These are phyloP conservation scores for Alternaria ethzedia DNA, from an alignment of 2,329 filamentous ascomycete species.

Conservation along the genomic window DNA sequence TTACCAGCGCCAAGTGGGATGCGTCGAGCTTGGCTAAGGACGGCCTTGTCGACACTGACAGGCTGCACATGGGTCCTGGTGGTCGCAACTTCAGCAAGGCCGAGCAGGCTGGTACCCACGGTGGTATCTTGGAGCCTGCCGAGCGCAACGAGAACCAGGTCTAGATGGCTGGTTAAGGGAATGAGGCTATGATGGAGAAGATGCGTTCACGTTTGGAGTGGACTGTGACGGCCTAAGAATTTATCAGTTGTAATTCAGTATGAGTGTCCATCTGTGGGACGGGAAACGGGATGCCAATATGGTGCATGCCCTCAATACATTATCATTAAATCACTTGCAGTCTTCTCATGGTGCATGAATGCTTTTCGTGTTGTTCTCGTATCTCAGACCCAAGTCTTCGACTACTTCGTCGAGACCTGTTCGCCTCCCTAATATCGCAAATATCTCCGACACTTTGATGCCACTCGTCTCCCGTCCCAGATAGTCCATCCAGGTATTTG, in stretches of 20 bases:
- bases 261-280: not conserved
- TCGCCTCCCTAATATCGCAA: not conserved
- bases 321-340: not conserved
- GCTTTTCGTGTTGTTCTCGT: not conserved
- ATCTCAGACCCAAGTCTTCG: not conserved
- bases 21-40: slow-evolving; percentile 36
- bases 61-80: slow-evolving; percentile 39
- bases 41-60: slow-evolving; percentile 42
- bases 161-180: slow-evolving; percentile 1
- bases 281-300: not conserved
- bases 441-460: not conserved
- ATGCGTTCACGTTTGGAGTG: not conserved
- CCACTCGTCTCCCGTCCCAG: not conserved
- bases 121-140: slow-evolving; percentile 30
- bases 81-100: slow-evolving; percentile 44
- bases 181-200: not conserved
- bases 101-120: slow-evolving; percentile 30
- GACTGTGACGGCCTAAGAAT: not conserved
- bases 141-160: slow-evolving; percentile 34
- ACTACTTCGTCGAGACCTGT: not conserved
- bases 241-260: slow-evolving; percentile 1
- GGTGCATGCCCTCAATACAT: not conserved
- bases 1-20: slow-evolving; percentile 65
- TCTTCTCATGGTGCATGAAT: not conserved
- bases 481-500: not conserved